Base-by-base conservation (phyloP, 306 rosid species). In the Casuarina equisetifolia region DNA sequence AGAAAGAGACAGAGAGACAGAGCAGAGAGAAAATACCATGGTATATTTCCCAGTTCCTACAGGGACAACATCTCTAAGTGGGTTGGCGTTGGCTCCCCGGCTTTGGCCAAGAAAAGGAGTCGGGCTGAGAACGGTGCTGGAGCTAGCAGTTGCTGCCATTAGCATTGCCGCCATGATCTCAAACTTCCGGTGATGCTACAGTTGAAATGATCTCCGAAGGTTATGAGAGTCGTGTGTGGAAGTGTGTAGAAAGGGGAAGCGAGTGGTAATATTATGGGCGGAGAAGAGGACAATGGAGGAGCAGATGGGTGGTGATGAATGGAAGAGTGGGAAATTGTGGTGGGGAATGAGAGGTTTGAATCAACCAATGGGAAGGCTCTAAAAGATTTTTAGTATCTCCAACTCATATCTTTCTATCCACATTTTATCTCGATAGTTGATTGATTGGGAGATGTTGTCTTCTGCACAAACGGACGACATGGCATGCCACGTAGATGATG, bases 111-210 rank as follows among this genome's bases (percentile, higher is more conserved):
- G 90, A 75, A 93, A 93, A 59, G 95, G 90, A 79, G 89, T 83
- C 42, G 87, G 88, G 52, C 91, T 91, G 51, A 88, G 90, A 73
- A 89, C 89, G 59, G 90, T 78, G 87, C 91, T 84, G 13, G 97
- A 84, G 78, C 84, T 84, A 79, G 89, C 88, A 50, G 92, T 82
- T 54, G 98, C 91, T 68, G 98, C 94, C 97, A 90, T 91, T 79
- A 87, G 71, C 76, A 86, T 80, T 75, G 85, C 12, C 49, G 90
- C 81, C 92, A 84, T 86, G 83, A 67, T 89, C 59, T 71, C 81
- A 45, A 77, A 76, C 66, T 66, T 50, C 51, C 64, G 40, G 53
- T 70, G 4, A 46, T 76, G 74, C 46, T 25, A 54, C 63, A 9
- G 40, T 55, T 69, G 66, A 71, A 48, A 38, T 73, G 48, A n/a